phyloP scores from a whole-genome alignment of 2,329 filamentous ascomycete genomes.

The Dactylellina parvicollis region DNA sequence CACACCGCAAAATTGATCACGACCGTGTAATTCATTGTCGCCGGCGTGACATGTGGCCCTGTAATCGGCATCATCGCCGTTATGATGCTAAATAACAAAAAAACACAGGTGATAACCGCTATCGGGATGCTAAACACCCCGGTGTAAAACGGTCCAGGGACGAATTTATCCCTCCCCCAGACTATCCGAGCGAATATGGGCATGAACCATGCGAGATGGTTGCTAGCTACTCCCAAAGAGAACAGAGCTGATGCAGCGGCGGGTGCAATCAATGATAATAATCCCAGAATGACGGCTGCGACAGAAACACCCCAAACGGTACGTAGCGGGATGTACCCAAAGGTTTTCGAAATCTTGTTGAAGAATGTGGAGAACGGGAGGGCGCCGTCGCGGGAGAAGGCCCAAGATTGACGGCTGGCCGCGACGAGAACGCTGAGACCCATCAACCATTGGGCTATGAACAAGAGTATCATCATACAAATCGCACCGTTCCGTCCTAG shows the following conservation, averaged over 20 bases:
- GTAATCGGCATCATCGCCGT: slow-evolving; percentile 70
- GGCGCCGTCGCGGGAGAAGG: slow-evolving; percentile 71
- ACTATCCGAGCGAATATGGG: slow-evolving; percentile 69
- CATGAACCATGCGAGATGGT: slow-evolving; percentile 70
- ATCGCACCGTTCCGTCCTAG: slow-evolving; percentile 70
- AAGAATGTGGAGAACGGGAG: slow-evolving; percentile 71
- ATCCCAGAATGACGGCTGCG: slow-evolving; percentile 66
- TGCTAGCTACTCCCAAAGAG: slow-evolving; percentile 69
- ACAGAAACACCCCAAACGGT: slow-evolving; percentile 68
- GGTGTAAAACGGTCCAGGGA: slow-evolving; percentile 70
- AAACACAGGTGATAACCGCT: slow-evolving; percentile 67
- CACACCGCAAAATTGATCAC: slow-evolving; percentile 71
- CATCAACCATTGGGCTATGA: slow-evolving; percentile 72
- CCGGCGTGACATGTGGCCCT: slow-evolving; percentile 66
- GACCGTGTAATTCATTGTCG: slow-evolving; percentile 72
- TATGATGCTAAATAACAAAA: slow-evolving; percentile 68
- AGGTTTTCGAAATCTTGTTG: slow-evolving; percentile 66
- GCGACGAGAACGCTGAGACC: slow-evolving; percentile 69
- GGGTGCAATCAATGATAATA: slow-evolving; percentile 69
- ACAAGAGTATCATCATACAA: slow-evolving; percentile 69
- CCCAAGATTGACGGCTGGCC: slow-evolving; percentile 71
- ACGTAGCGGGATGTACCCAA: slow-evolving; percentile 70
- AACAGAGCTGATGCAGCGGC: slow-evolving; percentile 71
- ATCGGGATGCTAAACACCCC: slow-evolving; percentile 67
- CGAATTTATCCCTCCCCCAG: slow-evolving; percentile 70